Base-by-base conservation (phyloP, 306 rosid species). In the Prunus padus region DNA sequence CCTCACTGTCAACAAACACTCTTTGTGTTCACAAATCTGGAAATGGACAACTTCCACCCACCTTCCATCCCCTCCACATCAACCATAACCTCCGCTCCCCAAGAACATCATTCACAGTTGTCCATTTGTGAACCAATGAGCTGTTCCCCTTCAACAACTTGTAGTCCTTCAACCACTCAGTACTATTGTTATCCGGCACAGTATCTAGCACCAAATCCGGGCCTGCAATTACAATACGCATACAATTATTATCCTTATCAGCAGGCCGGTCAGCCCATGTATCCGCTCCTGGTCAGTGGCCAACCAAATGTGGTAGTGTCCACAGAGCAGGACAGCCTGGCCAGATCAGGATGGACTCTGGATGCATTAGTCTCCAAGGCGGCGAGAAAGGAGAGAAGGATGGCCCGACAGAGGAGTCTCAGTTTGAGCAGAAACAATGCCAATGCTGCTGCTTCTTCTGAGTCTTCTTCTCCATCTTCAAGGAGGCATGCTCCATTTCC, bases 361-460 rank as follows among this genome's bases (percentile, higher is more conserved):
- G 87, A 76, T 44, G 77, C 84, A 22, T 22, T 61, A 76, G 77
- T 33, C 13, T 66, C 83, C 16, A 86, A 77, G 64, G 65, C 77
- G 25, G 91, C 89, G 0, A 79, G 93, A 30, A 78, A 63, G 0
- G 80, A 18, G 54, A 80, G 92, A 71, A 83, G 42, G 69, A 68
- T 81, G 45, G 93, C 81, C 1, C 69, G 93, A 31, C 89, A 90
- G 71, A 86, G 65, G 57, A 77, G 19, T 47, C 84, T 76, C 54
- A 19, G 46, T 55, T 45, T 67, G 33, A 49, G 16, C 69, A 71
- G 67, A 70, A 12, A 49, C n/a, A 30, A 73, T 60, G 60, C 78
- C 31, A 30, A 49, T 65, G 42, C 83, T 5, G n/a, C 31, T 11
- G 26, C 71, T 16, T 26, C 76, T 65, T 65, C 40, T 57, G 51